These are phyloP conservation scores for Aphanomyces stellatus DNA, from an alignment of 352 stramenopile genomes.

Conservation along the genomic window DNA sequence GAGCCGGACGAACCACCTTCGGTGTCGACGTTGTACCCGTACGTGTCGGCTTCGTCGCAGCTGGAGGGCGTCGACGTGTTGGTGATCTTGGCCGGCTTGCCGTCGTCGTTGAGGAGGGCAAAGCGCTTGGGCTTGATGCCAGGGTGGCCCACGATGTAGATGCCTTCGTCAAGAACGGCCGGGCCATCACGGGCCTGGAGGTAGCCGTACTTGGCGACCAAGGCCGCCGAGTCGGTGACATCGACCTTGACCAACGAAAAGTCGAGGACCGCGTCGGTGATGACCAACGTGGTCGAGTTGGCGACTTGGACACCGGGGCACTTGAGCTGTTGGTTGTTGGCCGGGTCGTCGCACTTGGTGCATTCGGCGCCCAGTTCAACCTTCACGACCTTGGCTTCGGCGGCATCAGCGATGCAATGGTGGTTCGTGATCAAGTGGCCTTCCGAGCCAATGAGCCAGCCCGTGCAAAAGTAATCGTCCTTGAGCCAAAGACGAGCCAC, in stretches of 20 bases:
- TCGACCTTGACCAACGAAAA: constrained; percentile 63
- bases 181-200: constrained; percentile 40
- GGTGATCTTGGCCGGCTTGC: constrained; percentile 30
- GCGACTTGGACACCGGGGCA: constrained; percentile 27
- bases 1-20: constrained; percentile 36
- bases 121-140: constrained; percentile 52
- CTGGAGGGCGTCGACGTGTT: constrained; percentile 22
- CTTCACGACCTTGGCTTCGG: constrained; percentile 43
- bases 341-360: constrained; percentile 23
- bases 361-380: constrained; percentile 59
- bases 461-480: constrained; percentile 59
- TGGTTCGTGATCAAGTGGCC: constrained; percentile 74
- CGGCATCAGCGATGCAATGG: constrained; percentile 54
- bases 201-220: constrained; percentile 48
- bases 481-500: constrained; percentile 48
- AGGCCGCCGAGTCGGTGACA: constrained; percentile 31
- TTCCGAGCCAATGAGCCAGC: constrained; percentile 61
- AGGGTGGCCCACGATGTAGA: constrained; percentile 70
- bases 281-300: constrained; percentile 33
- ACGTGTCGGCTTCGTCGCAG: constrained; percentile 27
- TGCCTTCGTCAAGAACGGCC: constrained; percentile 36
- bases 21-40: constrained; percentile 33
- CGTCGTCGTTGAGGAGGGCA: constrained; percentile 42
- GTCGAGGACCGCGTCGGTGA: constrained; percentile 32
- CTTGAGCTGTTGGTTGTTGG: constrained; percentile 22